Conservation (phyloP, 306 rosid species). For the Cicer yamashitae region DNA sequence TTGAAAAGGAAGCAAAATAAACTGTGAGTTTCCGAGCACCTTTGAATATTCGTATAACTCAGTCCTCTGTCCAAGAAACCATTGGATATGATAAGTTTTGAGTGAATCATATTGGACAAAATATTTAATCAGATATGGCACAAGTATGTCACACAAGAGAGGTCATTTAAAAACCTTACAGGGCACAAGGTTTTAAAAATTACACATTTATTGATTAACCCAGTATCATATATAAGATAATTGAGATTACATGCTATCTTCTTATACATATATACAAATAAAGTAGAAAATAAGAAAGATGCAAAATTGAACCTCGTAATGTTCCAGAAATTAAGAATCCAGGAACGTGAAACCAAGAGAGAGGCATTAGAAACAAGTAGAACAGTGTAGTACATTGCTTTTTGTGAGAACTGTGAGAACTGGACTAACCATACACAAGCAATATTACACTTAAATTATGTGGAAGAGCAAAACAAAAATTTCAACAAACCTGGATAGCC, state of each 20-base stretch:
- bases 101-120: slow-evolving; percentile 16
- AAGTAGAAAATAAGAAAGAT: neutral
- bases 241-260: neutral
- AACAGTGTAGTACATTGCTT: neutral
- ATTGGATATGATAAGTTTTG: slow-evolving; percentile 40
- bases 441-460: slow-evolving; percentile 17
- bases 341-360: neutral
- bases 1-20: slow-evolving; percentile 81
- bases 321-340: neutral
- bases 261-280: neutral
- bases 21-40: slow-evolving; percentile 96
- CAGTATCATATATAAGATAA: neutral
- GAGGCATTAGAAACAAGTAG: slow-evolving; percentile 29
- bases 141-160: neutral
- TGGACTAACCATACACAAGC: slow-evolving; percentile 18
- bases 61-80: slow-evolving; percentile 75
- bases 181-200: slow-evolving; percentile 18
- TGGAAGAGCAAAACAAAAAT: slow-evolving; percentile 27
- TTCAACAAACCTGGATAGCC: slow-evolving; percentile 84
- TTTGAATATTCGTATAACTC: slow-evolving; percentile 91
- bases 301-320: slow-evolving; percentile 4
- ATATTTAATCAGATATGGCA: slow-evolving; percentile 15
- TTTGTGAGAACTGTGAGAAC: slow-evolving; percentile 11
- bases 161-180: slow-evolving; percentile 18
- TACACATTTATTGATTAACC: slow-evolving; percentile 31